phyloP scores from a whole-genome alignment of 345 rosid species.

The Eucalyptus erythrocorys region DNA sequence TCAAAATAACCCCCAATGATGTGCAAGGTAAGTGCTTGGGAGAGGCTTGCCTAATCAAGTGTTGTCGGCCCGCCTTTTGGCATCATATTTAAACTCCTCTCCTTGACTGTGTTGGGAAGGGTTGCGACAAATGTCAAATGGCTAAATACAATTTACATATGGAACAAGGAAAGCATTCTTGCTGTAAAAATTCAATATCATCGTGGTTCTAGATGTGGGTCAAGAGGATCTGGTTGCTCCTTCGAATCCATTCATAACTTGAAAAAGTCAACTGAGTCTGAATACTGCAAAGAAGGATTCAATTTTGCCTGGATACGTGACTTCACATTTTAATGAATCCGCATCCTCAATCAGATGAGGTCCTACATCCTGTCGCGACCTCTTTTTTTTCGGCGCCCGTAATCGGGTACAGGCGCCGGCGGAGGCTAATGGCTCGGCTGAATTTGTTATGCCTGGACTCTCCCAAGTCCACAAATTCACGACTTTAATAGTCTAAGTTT shows the following conservation, averaged over 20 bases:
- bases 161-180: background rate
- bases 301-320: background rate
- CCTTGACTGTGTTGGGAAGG: background rate
- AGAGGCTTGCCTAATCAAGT: background rate
- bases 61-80: rapidly evolving
- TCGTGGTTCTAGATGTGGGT: background rate
- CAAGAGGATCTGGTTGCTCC: background rate
- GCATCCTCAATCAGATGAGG: background rate
- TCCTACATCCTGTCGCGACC: no score
- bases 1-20: background rate
- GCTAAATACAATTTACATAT: background rate
- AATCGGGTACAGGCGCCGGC: no score
- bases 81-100: background rate
- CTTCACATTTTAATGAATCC: background rate
- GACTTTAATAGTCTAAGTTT: no score
- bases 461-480: no score
- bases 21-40: background rate
- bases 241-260: background rate
- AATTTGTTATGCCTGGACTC: no score
- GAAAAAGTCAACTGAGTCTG: background rate
- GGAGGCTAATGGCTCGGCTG: no score
- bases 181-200: background rate
- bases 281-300: background rate
- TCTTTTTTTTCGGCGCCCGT: no score
- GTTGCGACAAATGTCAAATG: background rate